Evolutionary conservation across 345 rosid species (phyloP).

Genomic region (Euphorbia tirucalli): DNA sequence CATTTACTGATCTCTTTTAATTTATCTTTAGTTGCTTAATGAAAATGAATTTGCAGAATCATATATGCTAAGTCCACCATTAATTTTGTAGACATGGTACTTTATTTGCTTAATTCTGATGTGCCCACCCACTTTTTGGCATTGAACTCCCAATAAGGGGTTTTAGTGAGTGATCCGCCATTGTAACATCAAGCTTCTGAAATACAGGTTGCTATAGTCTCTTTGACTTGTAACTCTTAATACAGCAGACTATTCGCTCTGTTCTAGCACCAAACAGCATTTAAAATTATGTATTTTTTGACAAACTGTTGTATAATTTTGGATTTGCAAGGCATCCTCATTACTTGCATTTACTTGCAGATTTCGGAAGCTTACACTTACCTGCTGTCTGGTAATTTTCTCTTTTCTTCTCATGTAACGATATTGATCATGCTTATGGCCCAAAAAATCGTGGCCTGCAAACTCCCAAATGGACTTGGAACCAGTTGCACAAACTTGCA

Average conservation of each 20-base stretch:
- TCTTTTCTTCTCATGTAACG: conserved; percentile 12
- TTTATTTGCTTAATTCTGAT: neutral
- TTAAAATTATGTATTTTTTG: neutral
- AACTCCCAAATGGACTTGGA: conserved; percentile 30
- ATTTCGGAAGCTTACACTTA: conserved; percentile 65
- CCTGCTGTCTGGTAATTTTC: conserved; percentile 57
- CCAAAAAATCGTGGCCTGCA: conserved; percentile 28
- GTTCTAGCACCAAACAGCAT: neutral
- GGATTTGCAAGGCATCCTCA: neutral
- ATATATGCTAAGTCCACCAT: too few species aligned
- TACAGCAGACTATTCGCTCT: too few species aligned
- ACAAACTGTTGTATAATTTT: neutral
- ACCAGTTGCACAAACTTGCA: conserved; percentile 17
- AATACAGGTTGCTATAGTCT: neutral
- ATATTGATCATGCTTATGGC: neutral
- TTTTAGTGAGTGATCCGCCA: neutral
- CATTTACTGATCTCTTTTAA: neutral
- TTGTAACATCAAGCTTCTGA: neutral
- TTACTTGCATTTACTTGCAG: conserved; percentile 40
- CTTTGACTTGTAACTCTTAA: neutral
- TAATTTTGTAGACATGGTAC: neutral
- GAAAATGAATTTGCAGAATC: neutral
- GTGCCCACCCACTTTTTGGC: neutral
- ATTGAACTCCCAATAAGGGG: neutral
- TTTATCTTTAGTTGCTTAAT: neutral